Conservation (phyloP, 176 grass and related monocot species). For the Ensete glaucum region DNA sequence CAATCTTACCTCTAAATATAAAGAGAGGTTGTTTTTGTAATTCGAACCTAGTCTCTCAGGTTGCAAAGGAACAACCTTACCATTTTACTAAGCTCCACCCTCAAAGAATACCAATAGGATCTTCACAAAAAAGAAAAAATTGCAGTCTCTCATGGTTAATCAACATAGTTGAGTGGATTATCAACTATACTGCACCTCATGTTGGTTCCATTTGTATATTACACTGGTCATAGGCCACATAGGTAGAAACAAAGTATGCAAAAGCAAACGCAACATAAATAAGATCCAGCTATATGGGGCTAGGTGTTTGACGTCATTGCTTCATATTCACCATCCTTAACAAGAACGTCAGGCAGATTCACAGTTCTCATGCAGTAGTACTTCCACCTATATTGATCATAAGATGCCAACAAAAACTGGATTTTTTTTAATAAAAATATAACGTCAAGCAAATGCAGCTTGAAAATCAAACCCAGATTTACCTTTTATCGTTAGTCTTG, state of each 20-base stretch:
- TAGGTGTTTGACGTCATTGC: not conserved
- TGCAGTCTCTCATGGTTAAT: no score
- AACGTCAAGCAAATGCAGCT: constrained; percentile 6
- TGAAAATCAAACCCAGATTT: constrained; percentile 21
- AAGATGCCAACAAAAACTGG: not conserved
- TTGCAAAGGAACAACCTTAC: no score
- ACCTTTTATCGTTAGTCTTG: constrained; percentile 84
- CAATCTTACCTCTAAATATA: no score
- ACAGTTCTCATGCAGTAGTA: not conserved
- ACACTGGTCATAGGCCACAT: not conserved
- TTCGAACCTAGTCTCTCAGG: no score
- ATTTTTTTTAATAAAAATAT: constrained; percentile 10
- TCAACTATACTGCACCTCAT: no score
- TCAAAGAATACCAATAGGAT: no score
- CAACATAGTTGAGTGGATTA: no score
- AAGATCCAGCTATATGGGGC: not conserved
- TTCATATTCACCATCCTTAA: not conserved
- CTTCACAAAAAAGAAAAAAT: no score
- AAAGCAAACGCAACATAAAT: not conserved
- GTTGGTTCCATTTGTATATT: no score
- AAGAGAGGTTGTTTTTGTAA: no score
- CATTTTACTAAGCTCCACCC: no score
- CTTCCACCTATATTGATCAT: not conserved
- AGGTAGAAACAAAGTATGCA: not conserved
- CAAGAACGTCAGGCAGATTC: not conserved